phyloP scores from a whole-genome alignment of 2,329 filamentous ascomycete species.

The Cordyceps pruinosa region DNA sequence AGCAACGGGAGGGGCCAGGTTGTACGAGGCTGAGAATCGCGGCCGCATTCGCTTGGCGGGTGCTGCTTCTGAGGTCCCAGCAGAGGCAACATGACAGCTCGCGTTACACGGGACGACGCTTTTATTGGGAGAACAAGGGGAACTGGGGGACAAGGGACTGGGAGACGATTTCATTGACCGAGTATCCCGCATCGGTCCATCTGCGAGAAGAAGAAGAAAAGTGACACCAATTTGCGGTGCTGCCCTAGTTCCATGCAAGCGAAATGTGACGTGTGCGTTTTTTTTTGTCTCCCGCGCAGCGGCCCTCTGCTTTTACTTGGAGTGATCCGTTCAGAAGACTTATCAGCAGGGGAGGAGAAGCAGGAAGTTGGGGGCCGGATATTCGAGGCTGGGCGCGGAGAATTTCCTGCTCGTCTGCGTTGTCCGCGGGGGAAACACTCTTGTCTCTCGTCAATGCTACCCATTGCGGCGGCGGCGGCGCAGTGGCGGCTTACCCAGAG shows the following conservation, averaged over 20 bases:
- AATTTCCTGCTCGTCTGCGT: too few species aligned
- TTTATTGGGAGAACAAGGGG: background rate
- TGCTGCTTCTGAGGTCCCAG: background rate
- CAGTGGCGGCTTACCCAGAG: too few species aligned
- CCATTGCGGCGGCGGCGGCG: background rate
- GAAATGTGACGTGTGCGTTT: constrained; percentile 1
- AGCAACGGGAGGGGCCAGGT: background rate
- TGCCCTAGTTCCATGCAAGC: background rate
- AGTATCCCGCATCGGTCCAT: background rate
- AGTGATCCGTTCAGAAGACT: too few species aligned
- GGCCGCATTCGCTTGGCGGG: background rate
- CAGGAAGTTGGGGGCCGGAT: background rate
- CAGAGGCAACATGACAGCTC: constrained; percentile 3
- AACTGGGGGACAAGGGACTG: background rate
- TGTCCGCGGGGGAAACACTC: too few species aligned
- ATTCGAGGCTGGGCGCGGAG: constrained; percentile 1
- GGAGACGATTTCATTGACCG: background rate
- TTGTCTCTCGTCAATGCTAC: too few species aligned
- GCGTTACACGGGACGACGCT: background rate
- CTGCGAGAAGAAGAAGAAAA: background rate
- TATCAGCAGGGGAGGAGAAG: background rate
- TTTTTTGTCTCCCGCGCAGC: too few species aligned
- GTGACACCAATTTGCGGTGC: background rate
- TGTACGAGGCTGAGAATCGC: background rate
- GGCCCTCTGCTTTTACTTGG: too few species aligned